phyloP scores from a whole-genome alignment of 176 grass and related monocot genomes.

The bread wheat (Triticum aestivum) region IWGSC_CS_RefSeq_v2.1 NC_057806.1:463564745-463565244 shows the following conservation, averaged over 20 bases:
- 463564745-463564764: neutral
- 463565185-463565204: neutral
- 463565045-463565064: neutral
- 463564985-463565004: neutral
- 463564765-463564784: conserved; percentile 23
- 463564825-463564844: conserved; percentile 98
- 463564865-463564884: neutral
- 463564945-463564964: neutral
- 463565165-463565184: neutral
- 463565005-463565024: neutral
- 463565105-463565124: neutral
- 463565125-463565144: neutral
- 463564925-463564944: conserved; percentile 2
- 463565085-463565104: neutral
- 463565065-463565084: neutral
- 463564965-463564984: neutral
- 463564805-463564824: conserved; percentile 97
- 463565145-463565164: neutral
- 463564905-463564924: neutral
- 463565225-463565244: neutral
- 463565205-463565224: neutral
- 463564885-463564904: neutral
- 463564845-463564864: conserved; percentile 12
- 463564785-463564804: conserved; percentile 94
- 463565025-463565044: neutral